Evolutionary conservation across 352 stramenopile genomes (phyloP).

Genomic region (Phytopythium aichiense): DNA sequence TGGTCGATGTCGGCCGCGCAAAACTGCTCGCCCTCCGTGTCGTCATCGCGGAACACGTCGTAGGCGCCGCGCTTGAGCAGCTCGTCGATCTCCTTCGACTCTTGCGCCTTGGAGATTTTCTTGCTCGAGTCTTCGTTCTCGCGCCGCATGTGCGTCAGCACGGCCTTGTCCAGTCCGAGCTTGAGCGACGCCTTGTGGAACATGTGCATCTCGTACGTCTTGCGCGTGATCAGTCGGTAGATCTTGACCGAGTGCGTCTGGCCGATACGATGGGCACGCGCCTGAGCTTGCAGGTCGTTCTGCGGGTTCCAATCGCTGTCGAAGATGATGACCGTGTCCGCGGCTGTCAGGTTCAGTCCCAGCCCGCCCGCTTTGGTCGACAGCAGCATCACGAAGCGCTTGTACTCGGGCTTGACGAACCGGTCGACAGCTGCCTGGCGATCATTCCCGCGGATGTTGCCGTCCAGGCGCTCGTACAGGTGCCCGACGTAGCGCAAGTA

Average conservation of each 20-base stretch:
- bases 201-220: slow-evolving; percentile 96
- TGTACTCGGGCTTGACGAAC: slow-evolving; percentile 89
- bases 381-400: slow-evolving; percentile 97
- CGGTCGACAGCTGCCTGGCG: slow-evolving; percentile 83
- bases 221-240: slow-evolving; percentile 85
- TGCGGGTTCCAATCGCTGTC: slow-evolving; percentile 98
- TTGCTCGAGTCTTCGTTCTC: slow-evolving; percentile 79
- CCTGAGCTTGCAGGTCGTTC: slow-evolving; percentile 95
- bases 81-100: slow-evolving; percentile 90
- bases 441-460: slow-evolving; percentile 92
- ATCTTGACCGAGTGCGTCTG: slow-evolving; percentile 91
- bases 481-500: slow-evolving; percentile 94
- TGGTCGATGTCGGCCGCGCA: slow-evolving; percentile 97
- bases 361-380: slow-evolving; percentile 96
- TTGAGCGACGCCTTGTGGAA: slow-evolving; percentile 92
- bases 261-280: slow-evolving; percentile 88
- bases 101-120: slow-evolving; percentile 74
- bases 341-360: slow-evolving; percentile 90
- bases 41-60: slow-evolving; percentile 90
- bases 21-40: slow-evolving; percentile 93
- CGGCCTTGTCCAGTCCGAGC: slow-evolving; percentile 91
- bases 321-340: slow-evolving; percentile 98
- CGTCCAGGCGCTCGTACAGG: slow-evolving; percentile 97
- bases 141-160: slow-evolving; percentile 89
- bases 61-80: slow-evolving; percentile 90